phyloP scores from a whole-genome alignment of 2,329 filamentous ascomycete species.

The Ophiocordyceps robertsii region DNA sequence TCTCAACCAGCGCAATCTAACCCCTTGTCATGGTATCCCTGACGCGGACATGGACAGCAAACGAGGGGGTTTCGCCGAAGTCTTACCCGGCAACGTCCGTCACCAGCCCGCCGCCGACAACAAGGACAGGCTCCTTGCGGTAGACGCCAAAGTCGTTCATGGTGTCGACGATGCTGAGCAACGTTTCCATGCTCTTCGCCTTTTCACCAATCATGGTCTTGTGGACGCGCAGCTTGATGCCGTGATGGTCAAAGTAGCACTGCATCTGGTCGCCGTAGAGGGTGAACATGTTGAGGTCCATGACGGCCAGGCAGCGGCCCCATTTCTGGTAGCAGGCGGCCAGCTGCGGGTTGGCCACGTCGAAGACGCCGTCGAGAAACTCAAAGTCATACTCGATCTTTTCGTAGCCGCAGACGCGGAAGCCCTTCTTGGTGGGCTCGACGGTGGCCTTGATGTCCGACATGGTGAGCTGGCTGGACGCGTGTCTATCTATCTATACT shows the following conservation, averaged over 20 bases:
- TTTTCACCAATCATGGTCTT: slow-evolving; percentile 66
- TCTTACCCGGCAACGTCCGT: slow-evolving; percentile 61
- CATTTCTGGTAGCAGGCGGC: slow-evolving; percentile 52
- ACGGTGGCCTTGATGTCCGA: slow-evolving; percentile 58
- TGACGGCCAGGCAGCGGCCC: slow-evolving; percentile 53
- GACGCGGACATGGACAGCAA: too few relatives aligned
- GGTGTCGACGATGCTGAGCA: slow-evolving; percentile 56
- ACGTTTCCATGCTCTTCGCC: slow-evolving; percentile 58
- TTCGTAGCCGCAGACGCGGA: slow-evolving; percentile 60
- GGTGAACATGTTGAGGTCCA: slow-evolving; percentile 58
- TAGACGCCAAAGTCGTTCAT: slow-evolving; percentile 63
- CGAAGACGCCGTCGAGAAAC: slow-evolving; percentile 57
- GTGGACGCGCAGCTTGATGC: slow-evolving; percentile 49
- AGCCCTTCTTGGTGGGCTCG: slow-evolving; percentile 47
- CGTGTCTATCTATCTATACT: too few relatives aligned
- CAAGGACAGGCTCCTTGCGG: slow-evolving; percentile 53
- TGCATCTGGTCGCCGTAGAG: slow-evolving; percentile 54
- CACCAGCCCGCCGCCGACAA: slow-evolving; percentile 56
- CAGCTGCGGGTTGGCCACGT: slow-evolving; percentile 44
- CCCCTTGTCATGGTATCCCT: too few relatives aligned
- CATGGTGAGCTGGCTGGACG: slow-evolving; percentile 28
- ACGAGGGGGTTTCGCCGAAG: too few relatives aligned
- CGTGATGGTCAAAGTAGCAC: slow-evolving; percentile 52
- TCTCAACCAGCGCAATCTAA: too few relatives aligned
- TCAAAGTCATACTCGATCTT: slow-evolving; percentile 67